Percentiles rank a stretch among this genome's conserved stretches.
phyloP scores from a whole-genome alignment of 2,329 filamentous ascomycete species.

The Whalleya microplaca region DNA sequence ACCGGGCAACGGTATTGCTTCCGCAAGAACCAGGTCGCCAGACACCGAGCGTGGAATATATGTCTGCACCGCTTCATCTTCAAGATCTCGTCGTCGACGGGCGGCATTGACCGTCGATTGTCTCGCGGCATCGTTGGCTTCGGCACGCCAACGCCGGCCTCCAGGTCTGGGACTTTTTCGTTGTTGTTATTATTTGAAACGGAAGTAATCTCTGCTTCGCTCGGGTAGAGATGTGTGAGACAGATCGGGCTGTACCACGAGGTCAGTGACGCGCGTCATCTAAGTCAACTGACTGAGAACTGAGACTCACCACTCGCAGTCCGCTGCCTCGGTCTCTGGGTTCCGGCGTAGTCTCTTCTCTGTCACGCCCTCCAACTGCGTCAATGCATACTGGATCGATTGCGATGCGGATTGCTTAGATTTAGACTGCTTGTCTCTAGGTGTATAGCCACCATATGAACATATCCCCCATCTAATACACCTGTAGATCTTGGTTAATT shows the following conservation, averaged over 20 bases:
- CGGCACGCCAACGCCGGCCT: constrained; percentile 14
- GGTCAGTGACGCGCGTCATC: constrained; percentile 2
- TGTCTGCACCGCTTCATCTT: constrained; percentile 44
- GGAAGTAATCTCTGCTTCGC: constrained; percentile 7
- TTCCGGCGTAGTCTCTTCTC: constrained; percentile 20
- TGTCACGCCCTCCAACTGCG: constrained; percentile 24
- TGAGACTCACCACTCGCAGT: constrained; percentile 25
- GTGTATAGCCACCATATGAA: background rate
- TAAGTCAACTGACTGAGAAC: too few relatives aligned
- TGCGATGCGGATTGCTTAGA: constrained; percentile 8
- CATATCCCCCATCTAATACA: constrained; percentile 8
- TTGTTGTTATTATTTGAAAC: background rate
- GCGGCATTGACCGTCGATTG: constrained; percentile 1
- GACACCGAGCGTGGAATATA: constrained; percentile 44
- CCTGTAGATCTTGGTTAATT: constrained; percentile 12
- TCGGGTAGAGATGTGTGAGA: constrained; percentile 26
- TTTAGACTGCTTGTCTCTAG: background rate
- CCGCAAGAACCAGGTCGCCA: constrained; percentile 45
- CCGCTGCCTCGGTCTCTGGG: constrained; percentile 14
- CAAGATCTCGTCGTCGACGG: constrained; percentile 39
- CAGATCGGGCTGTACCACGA: constrained; percentile 32
- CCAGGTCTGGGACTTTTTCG: constrained; percentile 9
- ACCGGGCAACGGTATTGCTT: constrained; percentile 44
- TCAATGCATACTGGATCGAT: constrained; percentile 26
- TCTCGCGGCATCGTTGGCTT: constrained; percentile 6